Evolutionary conservation across 352 stramenopile species (phyloP), one percentile per base, ranked within the genome.

Genomic region (Pythium myriotylum): DNA sequence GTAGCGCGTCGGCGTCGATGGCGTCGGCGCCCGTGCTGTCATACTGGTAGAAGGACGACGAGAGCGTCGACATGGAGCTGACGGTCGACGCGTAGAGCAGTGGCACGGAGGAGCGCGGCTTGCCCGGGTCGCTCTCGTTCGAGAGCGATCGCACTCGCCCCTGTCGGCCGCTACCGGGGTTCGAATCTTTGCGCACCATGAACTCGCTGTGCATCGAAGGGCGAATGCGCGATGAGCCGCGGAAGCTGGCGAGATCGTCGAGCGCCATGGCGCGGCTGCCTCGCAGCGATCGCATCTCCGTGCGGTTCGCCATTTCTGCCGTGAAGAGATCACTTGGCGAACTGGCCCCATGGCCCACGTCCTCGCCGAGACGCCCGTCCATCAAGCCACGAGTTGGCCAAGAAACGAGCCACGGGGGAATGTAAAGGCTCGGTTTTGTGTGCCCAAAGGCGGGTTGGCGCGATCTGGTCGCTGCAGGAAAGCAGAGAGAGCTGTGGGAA

Each of bases 11-110:
- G 1, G 42, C 19, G 29, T 54, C 50, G 22, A 39, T 8, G 19
- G 33, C 19, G 33, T 20, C 14, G 20, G 10, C 40, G 27, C 41
- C 50, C 14, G 53, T 68, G 16, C 32, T 63, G 47, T 62, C 54
- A 40, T 62, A 68, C 54, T 62, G 61, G 45, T 62, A 63, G 49
- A 62, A 63, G 6, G 53, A 54, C 37, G 61, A 68, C 32, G 61
- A 62, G 33, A 63, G 45, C 33, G 60, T 62, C 52, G 60, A 67
- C 60, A 67, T 61, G 51, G 60, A 67, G 60, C 53, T 62, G 51
- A 67, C 56, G 12, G 61, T 63, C 23, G 54, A 68, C 53, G 61
- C 61, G 48, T 59, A 68, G 17, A 62, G 40, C 20, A 63, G 61
- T 41, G 53, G 53, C 47, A 62, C 61, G 27, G 53, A 59, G 14